phyloP scores from a whole-genome alignment of 2,329 filamentous ascomycete species.

The Ophiocordyceps unilateralis region DNA sequence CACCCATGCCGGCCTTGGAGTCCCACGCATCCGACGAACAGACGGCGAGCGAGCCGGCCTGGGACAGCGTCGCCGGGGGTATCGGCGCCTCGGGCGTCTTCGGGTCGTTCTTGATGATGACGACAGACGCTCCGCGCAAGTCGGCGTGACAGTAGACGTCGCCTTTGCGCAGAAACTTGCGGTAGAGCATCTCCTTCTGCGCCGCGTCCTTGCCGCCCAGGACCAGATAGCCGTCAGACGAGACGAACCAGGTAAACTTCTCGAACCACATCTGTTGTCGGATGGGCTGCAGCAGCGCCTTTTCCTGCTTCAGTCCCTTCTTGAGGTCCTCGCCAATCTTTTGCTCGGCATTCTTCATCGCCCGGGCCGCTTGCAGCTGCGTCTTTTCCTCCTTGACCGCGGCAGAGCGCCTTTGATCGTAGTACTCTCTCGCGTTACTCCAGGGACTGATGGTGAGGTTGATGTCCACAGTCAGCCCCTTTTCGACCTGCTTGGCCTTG shows the following conservation, averaged over 20 bases:
- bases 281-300: conserved; percentile 67
- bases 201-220: conserved; percentile 75
- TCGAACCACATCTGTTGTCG: conserved; percentile 88
- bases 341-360: conserved; percentile 75
- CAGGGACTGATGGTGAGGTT: conserved; percentile 69
- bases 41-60: conserved; percentile 73
- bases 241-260: conserved; percentile 91
- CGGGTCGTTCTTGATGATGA: conserved; percentile 79
- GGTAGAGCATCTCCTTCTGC: conserved; percentile 87
- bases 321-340: conserved; percentile 78
- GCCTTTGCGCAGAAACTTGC: conserved; percentile 67
- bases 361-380: conserved; percentile 59
- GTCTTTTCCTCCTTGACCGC: conserved; percentile 82
- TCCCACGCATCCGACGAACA: conserved; percentile 88
- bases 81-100: conserved; percentile 68
- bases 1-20: conserved; percentile 85
- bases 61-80: conserved; percentile 75
- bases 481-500: conserved; percentile 28
- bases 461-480: conserved; percentile 58
- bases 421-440: conserved; percentile 83
- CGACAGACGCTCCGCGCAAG: conserved; percentile 63
- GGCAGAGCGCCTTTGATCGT: conserved; percentile 71
- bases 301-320: conserved; percentile 81
- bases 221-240: conserved; percentile 85
- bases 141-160: conserved; percentile 90